Evolutionary conservation across 2,329 filamentous ascomycete genomes (phyloP), one percentile per base, ranked within the genome.

Genomic region (Diplodia seriata): DNA sequence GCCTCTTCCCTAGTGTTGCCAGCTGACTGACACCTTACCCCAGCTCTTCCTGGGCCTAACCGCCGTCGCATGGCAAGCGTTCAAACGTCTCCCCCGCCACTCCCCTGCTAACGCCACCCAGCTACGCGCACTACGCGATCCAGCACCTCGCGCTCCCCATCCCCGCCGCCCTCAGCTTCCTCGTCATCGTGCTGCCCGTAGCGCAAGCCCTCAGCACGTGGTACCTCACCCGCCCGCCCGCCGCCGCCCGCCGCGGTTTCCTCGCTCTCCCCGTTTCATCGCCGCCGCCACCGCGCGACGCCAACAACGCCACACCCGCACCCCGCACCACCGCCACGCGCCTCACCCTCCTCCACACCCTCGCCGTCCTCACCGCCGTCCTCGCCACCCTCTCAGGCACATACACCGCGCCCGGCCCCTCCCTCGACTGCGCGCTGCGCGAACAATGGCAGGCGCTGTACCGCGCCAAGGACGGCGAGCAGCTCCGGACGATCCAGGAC

Each of bases 401-500:
- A 1, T 72, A 78, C 62, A 69, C 78, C n/a, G 69, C 72, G 1
- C 49, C 61, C 3, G 51, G 71, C 0, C 71, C 71, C 8, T 73
- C 71, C 1, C 70, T 79, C 7, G 69, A 77, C 11, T 90, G 88
- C 74, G 76, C 78, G 2, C 76, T 91, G 8, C 78, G 85, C 3
- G 78, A 78, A 0, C 74, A 73, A 40, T 91, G 89, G 89, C 76
- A 80, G 70, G 67, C 65, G 5, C 75, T 90, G 67, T 90, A 80
- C 71, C 74, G 71, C 0, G 70, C 72, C 0, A 85, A 86, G 66
- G 80, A 90, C 62, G 82, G 70, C 1, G 69, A 70, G 1, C 74
- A 80, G 4, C 83, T 91, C 67, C 78, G 82, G 50, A 76, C 76
- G 2, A 87, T 91, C 67, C 89, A 91, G 73, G 87, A 91, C 72